A percentile compares a stretch with the other conserved stretches of the same genome.
Conservation (phyloP, 495 filamentous ascomycete genomes). For the Bacidia gigantensis region DNA sequence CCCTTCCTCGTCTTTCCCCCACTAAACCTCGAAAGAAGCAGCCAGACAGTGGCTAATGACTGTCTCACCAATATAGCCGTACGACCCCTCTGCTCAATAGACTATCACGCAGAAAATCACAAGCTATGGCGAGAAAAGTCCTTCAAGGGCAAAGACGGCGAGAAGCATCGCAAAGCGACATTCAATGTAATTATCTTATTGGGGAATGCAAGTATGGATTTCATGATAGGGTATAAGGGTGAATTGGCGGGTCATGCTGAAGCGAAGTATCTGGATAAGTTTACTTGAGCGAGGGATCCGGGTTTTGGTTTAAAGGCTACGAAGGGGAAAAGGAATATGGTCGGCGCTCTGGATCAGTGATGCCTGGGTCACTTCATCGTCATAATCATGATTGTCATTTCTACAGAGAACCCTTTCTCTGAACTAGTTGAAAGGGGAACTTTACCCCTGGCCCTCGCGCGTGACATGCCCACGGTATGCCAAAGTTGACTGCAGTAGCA, state of each 20-base stretch:
- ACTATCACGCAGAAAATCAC: not conserved
- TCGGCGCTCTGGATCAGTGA: too few species aligned
- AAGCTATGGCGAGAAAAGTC: not conserved
- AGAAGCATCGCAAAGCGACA: not conserved
- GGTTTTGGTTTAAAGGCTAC: too few species aligned
- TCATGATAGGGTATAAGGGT: slow-evolving; percentile 1
- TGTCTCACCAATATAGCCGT: slow-evolving; percentile 6
- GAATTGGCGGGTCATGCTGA: slow-evolving; percentile 1
- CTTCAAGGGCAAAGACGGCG: slow-evolving; percentile 1
- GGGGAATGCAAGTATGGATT: slow-evolving; percentile 11
- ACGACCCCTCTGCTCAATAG: slow-evolving; percentile 1
- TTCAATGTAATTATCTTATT: slow-evolving; percentile 5
- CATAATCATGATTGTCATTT: too few species aligned
- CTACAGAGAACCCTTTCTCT: too few species aligned
- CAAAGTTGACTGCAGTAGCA: too few species aligned
- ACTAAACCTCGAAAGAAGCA: too few species aligned
- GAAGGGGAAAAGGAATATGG: too few species aligned
- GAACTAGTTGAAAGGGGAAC: too few species aligned
- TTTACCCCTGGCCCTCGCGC: too few species aligned
- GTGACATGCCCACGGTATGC: too few species aligned
- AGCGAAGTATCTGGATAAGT: slow-evolving; percentile 11
- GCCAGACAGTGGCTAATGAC: not conserved
- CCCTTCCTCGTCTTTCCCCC: not conserved
- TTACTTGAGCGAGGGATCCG: not conserved
- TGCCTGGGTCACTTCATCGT: too few species aligned